Percentiles rank a stretch among this genome's conserved stretches.
Evolutionary conservation across 257 asterid genomes (phyloP).

Genomic region (Salvia miltiorrhiza): DNA sequence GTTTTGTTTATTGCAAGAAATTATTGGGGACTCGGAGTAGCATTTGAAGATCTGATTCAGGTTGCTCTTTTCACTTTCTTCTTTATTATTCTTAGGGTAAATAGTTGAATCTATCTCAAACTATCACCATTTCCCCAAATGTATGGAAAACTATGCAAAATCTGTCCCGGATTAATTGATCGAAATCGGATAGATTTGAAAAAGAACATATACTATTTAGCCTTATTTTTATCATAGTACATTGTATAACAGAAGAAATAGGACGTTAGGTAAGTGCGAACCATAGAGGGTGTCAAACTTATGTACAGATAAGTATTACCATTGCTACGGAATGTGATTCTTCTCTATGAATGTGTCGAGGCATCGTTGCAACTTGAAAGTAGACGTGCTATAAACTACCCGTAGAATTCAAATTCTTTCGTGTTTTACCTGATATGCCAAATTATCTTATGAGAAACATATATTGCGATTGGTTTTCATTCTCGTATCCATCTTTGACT

Average conservation of each 20-base stretch:
- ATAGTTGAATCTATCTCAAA: too few species aligned
- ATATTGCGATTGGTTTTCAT: not conserved
- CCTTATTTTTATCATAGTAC: too few species aligned
- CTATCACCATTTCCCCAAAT: too few species aligned
- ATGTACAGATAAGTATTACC: not conserved
- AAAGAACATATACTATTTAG: too few species aligned
- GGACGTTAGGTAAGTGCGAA: too few species aligned
- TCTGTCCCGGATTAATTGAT: too few species aligned
- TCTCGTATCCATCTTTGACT: constrained; percentile 6
- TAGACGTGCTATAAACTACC: not conserved
- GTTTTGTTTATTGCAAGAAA: constrained; percentile 69
- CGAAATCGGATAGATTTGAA: too few species aligned
- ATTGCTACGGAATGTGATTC: not conserved
- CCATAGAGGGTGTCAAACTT: not conserved
- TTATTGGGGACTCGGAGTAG: constrained; percentile 77
- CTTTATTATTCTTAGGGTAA: not conserved
- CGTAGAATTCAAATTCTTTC: not conserved
- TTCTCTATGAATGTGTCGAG: not conserved
- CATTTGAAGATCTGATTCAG: constrained; percentile 84
- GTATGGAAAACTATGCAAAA: too few species aligned
- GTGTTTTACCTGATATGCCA: not conserved
- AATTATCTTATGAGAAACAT: not conserved
- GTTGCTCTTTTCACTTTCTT: constrained; percentile 25
- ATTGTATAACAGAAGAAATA: too few species aligned
- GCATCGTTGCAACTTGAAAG: not conserved